Evolutionary conservation across 129 eudicot species (phyloP), one percentile per base, ranked within the genome.

Genomic region (Saussurea involucrata): DNA sequence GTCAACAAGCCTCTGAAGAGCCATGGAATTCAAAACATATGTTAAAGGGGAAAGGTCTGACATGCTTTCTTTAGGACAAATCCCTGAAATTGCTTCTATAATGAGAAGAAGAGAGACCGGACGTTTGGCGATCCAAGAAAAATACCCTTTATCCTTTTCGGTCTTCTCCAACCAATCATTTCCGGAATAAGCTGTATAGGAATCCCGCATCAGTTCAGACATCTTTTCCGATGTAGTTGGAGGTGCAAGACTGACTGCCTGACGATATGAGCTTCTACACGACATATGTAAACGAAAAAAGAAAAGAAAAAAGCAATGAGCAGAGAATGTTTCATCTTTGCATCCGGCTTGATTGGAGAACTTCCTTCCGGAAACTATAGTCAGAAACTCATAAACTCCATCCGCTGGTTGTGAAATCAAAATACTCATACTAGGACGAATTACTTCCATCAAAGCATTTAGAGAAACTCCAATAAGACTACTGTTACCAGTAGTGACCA

Each of bases 1-100:
- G 80, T 95, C 99, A 82, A 67, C 85, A 80, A 95, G 89, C 82
- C 97, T 86, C 84, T 95, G 97, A 68, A 92, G 73, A 55, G 92
- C 76, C 93, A 92, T 92, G 18, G 80, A 71, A 82, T 71, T 86
- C 57, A 89, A 65, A 70, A 89, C 88, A 76, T 88, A 95, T 33
- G 85, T 81, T 78, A 95, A 25, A 44, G 96, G 79, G 28, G 94
- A 70, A 74, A 83, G 69, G 83, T 75, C 79, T 22, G 33, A 73
- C 42, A 33, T 66, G 63, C 71, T 81, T 66, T 82, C 88, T 75
- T 81, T 60, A 28, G 44, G 12, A 88, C 53, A 86, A 65, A 85
- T 44, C 6, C 74, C 83, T 33, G 86, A 86, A 74, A 89, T 78
- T 18, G 84, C 46, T 73, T 83, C 81, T 72, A 85, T 28, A 34